Evolutionary conservation across 2,329 filamentous ascomycete species (phyloP), one percentile per base, ranked within the genome.

Genomic region (Phymatotrichopsis omnivora): DNA sequence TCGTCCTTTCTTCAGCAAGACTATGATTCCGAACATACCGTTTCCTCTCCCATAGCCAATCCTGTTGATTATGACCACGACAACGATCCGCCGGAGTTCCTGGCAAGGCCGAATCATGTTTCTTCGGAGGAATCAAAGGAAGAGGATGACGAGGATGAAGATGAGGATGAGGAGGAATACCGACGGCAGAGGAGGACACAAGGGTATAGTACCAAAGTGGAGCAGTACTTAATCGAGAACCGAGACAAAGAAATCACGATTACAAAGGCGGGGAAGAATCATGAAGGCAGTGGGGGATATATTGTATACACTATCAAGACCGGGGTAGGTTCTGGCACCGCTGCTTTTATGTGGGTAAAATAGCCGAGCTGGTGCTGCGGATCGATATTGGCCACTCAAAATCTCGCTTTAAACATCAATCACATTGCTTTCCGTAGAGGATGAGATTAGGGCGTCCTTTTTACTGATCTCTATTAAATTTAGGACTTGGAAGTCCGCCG

Each of bases 281-380:
- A 80, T 52, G 89, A 96, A 64, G 57, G 57, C 6, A 87, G 83
- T 56, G 86, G 86, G 44, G 86, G 87, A 12, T 95, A 85, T 61
- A 98, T 98, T 59, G 87, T 93, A 27, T 98, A 98, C 65, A 95
- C 89, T 8, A 96, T 98, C 60, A 76, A 85, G 55, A 96, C 91
- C 30, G 89, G 86, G 38, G 87, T 94, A 79, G 53, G 75, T 38
- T 43, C 20, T 7, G 14, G n/a, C 27, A 48, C 24, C 33, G 42
- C 24, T 20, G n/a, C n/a, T n/a, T n/a, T n/a, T n/a, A n/a, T n/a
- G n/a, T n/a, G n/a, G n/a, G n/a, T n/a, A n/a, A n/a, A n/a, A n/a
- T n/a, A n/a, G n/a, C n/a, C n/a, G n/a, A n/a, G n/a, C n/a, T n/a
- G n/a, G n/a, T n/a, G n/a, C n/a, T n/a, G n/a, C n/a, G n/a, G n/a